A percentile compares a stretch with the other conserved stretches of the same genome.
phyloP scores from a whole-genome alignment of 768 basidiomycete genomes.

The Lactifluus rugatus region DNA sequence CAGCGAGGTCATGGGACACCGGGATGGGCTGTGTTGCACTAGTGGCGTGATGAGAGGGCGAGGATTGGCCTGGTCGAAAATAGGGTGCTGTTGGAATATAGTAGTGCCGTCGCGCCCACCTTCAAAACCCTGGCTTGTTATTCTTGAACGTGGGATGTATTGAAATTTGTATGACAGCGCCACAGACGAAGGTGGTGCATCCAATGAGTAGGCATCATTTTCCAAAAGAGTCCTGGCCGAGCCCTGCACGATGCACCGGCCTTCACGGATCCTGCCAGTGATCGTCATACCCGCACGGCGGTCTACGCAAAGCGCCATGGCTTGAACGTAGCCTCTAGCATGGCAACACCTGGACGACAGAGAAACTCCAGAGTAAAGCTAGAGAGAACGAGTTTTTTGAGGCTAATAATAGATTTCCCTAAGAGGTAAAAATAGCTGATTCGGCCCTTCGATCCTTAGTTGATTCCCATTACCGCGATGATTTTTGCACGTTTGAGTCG shows the following conservation, averaged over 20 bases:
- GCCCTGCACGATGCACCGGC: not conserved
- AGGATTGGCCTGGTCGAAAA: not conserved
- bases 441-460: not conserved
- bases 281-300: not conserved
- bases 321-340: not conserved
- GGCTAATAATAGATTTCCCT: no score
- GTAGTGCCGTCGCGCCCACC: not conserved
- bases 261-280: not conserved
- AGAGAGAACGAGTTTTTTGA: not conserved
- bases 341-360: not conserved
- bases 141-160: not conserved
- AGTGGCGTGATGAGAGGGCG: slow-evolving; percentile 7
- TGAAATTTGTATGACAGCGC: not conserved
- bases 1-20: not conserved
- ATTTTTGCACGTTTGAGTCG: not conserved
- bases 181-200: not conserved
- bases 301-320: not conserved
- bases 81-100: not conserved
- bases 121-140: no score
- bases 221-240: not conserved
- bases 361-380: not conserved
- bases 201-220: not conserved
- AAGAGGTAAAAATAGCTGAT: not conserved
- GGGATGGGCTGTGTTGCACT: not conserved
- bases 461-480: not conserved